Evolutionary conservation across 805 yeast species (phyloP).

Genomic region (Spathaspora sp.): DNA sequence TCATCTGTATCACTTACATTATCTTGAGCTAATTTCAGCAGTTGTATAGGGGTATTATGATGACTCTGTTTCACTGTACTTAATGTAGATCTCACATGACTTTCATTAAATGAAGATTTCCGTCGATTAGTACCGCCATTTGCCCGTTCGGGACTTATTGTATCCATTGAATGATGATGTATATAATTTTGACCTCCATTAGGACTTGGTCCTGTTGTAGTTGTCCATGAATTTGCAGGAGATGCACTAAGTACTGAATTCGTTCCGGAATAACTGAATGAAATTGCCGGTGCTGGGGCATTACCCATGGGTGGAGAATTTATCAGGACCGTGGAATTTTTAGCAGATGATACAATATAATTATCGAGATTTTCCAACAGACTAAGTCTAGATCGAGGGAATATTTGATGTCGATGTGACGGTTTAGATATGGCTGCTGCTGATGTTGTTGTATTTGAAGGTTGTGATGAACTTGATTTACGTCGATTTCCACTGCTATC

Average conservation of each 20-base stretch:
- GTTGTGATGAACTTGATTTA: slow-evolving; percentile 22
- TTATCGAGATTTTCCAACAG: slow-evolving; percentile 38
- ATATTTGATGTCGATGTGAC: slow-evolving; percentile 24
- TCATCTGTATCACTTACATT: slow-evolving; percentile 72
- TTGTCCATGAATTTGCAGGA: slow-evolving; percentile 19
- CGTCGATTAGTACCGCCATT: slow-evolving; percentile 15
- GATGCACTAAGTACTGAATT: slow-evolving; percentile 11
- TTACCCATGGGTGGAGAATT: slow-evolving; percentile 25
- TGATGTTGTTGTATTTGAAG: slow-evolving; percentile 3
- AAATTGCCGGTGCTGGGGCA: slow-evolving; percentile 9
- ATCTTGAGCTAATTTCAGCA: slow-evolving; percentile 18
- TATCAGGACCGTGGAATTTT: slow-evolving; percentile 29
- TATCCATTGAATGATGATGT: slow-evolving; percentile 1
- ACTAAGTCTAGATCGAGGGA: slow-evolving; percentile 38
- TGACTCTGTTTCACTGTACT: neutral
- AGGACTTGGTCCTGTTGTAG: slow-evolving; percentile 7
- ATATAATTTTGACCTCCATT: slow-evolving; percentile 4
- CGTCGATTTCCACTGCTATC: slow-evolving; percentile 15
- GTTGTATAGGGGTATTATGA: slow-evolving; percentile 12
- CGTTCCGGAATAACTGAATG: slow-evolving; percentile 5
- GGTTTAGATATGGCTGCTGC: slow-evolving; percentile 6
- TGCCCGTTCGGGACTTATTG: slow-evolving; percentile 4
- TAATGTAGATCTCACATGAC: slow-evolving; percentile 27
- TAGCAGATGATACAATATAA: slow-evolving; percentile 38
- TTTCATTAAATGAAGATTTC: slow-evolving; percentile 41